Base-by-base conservation (phyloP, 202 grass and related monocot species). In the Bolboschoenoplectus hybrid region DNA sequence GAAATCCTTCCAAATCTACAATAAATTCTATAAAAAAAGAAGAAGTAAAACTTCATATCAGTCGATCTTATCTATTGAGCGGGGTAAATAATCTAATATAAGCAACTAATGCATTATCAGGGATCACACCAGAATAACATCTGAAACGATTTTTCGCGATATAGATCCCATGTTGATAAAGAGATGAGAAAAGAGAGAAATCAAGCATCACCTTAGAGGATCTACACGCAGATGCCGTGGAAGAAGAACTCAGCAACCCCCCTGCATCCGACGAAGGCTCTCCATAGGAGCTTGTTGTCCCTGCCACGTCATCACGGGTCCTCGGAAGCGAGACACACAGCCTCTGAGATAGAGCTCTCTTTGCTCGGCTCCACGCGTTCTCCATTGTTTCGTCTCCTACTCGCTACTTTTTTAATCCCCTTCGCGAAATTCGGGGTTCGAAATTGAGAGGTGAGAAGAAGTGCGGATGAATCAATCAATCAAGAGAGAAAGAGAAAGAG, bases 361-460 rank as follows among this genome's bases (percentile, higher is more conserved):
- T 97, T 63, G 88, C 91, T 66, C 92, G 87, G 32, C 71, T 89
- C 95, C 95, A 97, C 38, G 91, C 76, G 75, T 63, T 78, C 83
- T 88, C 88, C 95, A 97, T 97, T 88, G 64, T 68, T 49, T 44
- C 20, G 46, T 71, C 65, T 78, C 72, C 46, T 39, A 34, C 49
- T 55, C 38, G 26, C 49, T 32, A 63, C 65, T 63, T 74, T 2
- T 57, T 17, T 40, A 58, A 58, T 60, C 81, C 74, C 45, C 41
- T 40, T 66, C 3, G 52, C 26, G 14, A 67, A 80, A 81, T 19
- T 55, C 57, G 60, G 61, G 43, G 43, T 11, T 11, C 4, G n/a
- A 39, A 26, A 52, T 77, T 43, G 85, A 10, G 46, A 12, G 81
- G 68, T 46, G 75, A 55, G 61, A 57, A 46, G 26, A 26, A 26